Conservation (phyloP, 306 rosid genomes). For the Begonia masoniana region DNA sequence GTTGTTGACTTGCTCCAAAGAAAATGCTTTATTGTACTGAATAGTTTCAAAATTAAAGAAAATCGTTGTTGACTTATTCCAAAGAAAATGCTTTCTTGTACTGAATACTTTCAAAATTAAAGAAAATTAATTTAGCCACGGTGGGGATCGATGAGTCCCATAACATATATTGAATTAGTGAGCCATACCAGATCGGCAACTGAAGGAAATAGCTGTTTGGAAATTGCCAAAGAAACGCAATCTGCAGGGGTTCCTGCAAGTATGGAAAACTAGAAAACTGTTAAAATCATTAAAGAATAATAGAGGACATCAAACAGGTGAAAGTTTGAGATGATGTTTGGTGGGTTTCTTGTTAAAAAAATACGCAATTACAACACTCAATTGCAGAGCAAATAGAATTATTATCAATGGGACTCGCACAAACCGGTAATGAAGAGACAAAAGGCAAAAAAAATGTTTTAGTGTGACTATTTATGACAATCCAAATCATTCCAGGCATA, state of each 20-base stretch:
- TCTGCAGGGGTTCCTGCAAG: slow-evolving; percentile 89
- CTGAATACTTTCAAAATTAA: too few species aligned
- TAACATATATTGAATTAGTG: too few species aligned
- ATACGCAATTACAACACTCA: background rate
- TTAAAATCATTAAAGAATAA: background rate
- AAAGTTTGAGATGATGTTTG: slow-evolving; percentile 1
- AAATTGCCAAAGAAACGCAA: slow-evolving; percentile 75
- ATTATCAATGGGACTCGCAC: too few species aligned
- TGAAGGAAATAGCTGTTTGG: slow-evolving; percentile 56
- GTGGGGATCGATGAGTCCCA: too few species aligned
- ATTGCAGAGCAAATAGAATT: background rate
- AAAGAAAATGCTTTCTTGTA: too few species aligned
- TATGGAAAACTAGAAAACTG: background rate
- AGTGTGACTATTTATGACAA: too few species aligned
- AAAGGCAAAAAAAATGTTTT: background rate
- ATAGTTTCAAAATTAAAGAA: too few species aligned
- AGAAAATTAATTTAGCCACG: too few species aligned
- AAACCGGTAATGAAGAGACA: background rate
- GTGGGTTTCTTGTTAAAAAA: background rate
- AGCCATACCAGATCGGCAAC: slow-evolving; percentile 54
- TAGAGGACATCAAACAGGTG: background rate
- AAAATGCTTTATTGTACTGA: too few species aligned
- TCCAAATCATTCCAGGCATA: too few species aligned
- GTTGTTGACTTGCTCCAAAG: too few species aligned
- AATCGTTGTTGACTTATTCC: too few species aligned